Evolutionary conservation across 2,329 filamentous ascomycete genomes (phyloP), one percentile per base, ranked within the genome.

Genomic region (Paradendryphiella salina): DNA sequence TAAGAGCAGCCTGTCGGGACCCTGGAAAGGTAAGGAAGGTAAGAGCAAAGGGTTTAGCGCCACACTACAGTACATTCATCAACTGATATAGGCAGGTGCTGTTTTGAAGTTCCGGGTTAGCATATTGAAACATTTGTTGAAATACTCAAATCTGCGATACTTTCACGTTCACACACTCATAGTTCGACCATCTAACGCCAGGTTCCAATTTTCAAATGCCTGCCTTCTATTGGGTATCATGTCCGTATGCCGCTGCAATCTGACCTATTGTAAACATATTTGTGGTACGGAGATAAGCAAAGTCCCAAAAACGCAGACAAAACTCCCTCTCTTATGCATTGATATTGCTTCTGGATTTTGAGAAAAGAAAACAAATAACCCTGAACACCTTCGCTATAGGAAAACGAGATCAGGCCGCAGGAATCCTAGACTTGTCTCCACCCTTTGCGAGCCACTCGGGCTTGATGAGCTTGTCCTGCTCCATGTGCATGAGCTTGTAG

Each of bases 401-500:
- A 26, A 29, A 33, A 44, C 14, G 6, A 39, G 17, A 36, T 18
- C 15, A 51, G 8, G 52, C 52, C 29, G 49, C 62, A 42, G 90
- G 90, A 46, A 96, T 80, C 59, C 85, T 87, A 35, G 83, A 83
- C 73, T 89, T 80, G 60, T 86, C 85, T 31, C 86, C 89, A 50
- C 88, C 88, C 52, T 86, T 84, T 46, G 82, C 80, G 46, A 93
- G 80, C 85, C 90, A 93, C 53, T 88, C 84, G 43, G 84, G 79
- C 61, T 88, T 85, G 64, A 96, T 84, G 51, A 99, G 76, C 55
- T 83, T 80, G 47, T 93, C 85, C 42, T 85, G 84, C 40, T 87
- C 85, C 14, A 81, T 80, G 70, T 92, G 93, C 40, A 99, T 80
- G 66, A 89, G 86, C 70, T 94, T 94, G 79, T 97, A 99, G 0